Conservation (phyloP, 176 grass and related monocot genomes). For the Aegilops sharonensis region DNA sequence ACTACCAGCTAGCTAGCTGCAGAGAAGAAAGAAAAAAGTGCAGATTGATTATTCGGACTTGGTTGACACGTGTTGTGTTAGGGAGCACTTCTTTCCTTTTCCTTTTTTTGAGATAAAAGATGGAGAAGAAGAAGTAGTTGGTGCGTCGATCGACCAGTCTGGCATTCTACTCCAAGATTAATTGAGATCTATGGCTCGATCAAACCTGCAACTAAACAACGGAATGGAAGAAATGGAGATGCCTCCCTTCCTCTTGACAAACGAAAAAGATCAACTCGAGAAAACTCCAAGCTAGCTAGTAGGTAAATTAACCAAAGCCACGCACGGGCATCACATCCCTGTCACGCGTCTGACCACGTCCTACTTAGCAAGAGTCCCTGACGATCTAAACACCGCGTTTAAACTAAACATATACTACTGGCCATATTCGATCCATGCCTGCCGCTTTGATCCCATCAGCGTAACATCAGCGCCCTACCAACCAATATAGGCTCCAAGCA, state of each 20-base stretch:
- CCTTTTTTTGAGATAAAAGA: too few relatives aligned
- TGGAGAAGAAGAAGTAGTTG: too few relatives aligned
- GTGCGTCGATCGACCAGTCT: too few relatives aligned
- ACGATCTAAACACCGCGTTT: not conserved
- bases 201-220: too few relatives aligned
- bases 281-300: too few relatives aligned
- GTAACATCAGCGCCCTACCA: not conserved
- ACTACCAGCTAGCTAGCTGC: not conserved
- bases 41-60: not conserved
- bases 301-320: not conserved
- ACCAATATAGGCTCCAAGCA: not conserved
- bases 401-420: not conserved
- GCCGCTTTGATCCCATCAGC: not conserved
- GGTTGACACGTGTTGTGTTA: not conserved
- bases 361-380: constrained; percentile 15
- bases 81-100: not conserved
- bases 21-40: not conserved
- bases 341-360: not conserved
- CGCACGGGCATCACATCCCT: not conserved
- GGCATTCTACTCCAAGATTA: too few relatives aligned
- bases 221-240: too few relatives aligned
- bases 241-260: too few relatives aligned
- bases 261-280: too few relatives aligned
- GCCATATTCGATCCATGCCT: not conserved
- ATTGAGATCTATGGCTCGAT: too few relatives aligned